Conservation (phyloP, 2,329 filamentous ascomycete species). For the Microcyclospora pomicola region DNA sequence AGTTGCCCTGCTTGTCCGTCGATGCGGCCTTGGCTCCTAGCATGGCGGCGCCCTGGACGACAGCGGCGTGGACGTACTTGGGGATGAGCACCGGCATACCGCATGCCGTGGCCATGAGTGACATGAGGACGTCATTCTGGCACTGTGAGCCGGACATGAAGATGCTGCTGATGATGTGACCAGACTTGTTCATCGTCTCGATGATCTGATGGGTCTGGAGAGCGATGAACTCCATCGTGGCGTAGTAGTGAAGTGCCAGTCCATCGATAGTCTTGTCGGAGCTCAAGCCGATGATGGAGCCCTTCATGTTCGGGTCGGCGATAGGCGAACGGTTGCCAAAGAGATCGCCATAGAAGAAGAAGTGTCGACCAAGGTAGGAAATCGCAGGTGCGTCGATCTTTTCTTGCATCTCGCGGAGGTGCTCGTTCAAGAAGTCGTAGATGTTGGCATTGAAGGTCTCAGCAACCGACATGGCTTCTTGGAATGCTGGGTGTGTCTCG, state of each 20-base stretch:
- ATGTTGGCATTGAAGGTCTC: constrained; percentile 76
- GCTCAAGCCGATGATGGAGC: constrained; percentile 72
- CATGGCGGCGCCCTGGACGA: constrained; percentile 98
- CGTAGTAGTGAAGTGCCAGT: constrained; percentile 85
- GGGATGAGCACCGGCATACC: constrained; percentile 88
- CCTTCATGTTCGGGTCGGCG: constrained; percentile 85
- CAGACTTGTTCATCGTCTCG: constrained; percentile 79
- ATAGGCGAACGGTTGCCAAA: constrained; percentile 94
- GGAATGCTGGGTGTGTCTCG: constrained; percentile 85
- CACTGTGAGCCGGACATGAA: constrained; percentile 99
- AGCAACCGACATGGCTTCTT: constrained; percentile 63
- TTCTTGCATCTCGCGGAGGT: constrained; percentile 62
- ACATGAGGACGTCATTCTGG: constrained; percentile 87
- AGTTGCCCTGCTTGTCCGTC: constrained; percentile 59
- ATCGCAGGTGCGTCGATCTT: constrained; percentile 59
- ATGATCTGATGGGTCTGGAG: constrained; percentile 94
- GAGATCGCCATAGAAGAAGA: constrained; percentile 97
- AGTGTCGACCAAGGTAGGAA: constrained; percentile 76
- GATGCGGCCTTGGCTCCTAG: constrained; percentile 93
- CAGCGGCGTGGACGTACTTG: constrained; percentile 83
- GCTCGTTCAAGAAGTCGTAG: constrained; percentile 87
- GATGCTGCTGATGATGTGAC: constrained; percentile 78
- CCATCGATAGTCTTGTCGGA: constrained; percentile 78
- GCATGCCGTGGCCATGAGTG: constrained; percentile 78
- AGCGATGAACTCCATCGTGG: constrained; percentile 94